Conservation (phyloP, 371 early-diverging fungal genomes). For the Mortierella sp. region DNA sequence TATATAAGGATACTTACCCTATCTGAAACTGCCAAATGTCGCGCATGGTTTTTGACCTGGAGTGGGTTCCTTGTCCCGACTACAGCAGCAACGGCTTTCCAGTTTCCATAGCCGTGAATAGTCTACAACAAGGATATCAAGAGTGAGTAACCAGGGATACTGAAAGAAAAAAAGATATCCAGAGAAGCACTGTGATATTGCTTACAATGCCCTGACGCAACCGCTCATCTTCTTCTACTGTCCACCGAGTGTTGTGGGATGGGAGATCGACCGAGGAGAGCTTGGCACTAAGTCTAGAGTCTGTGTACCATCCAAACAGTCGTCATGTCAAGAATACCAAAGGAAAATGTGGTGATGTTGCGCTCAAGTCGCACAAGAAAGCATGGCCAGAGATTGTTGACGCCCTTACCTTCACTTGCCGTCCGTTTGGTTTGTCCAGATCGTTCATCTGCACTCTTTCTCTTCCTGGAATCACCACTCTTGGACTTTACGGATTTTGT, state of each 20-base stretch:
- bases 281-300: constrained; percentile 41
- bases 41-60: constrained; percentile 77
- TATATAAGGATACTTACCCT: constrained; percentile 47
- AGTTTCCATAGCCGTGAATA: constrained; percentile 71
- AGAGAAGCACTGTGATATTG: background rate
- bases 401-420: constrained; percentile 31
- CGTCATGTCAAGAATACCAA: background rate
- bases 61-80: constrained; percentile 68
- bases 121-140: constrained; percentile 34
- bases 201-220: constrained; percentile 63
- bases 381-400: background rate
- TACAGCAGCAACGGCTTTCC: constrained; percentile 66
- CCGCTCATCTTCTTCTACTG: constrained; percentile 56
- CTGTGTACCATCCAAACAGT: constrained; percentile 14
- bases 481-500: constrained; percentile 7
- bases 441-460: constrained; percentile 35
- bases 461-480: constrained; percentile 35
- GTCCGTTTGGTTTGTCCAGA: constrained; percentile 34
- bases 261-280: constrained; percentile 67
- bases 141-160: background rate
- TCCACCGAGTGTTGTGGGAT: constrained; percentile 73
- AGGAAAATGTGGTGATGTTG: background rate
- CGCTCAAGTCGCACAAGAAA: too few relatives aligned
- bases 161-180: background rate
- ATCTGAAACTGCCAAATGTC: constrained; percentile 65